Evolutionary conservation across 441 rosid genomes (phyloP), one percentile per base, ranked within the genome.

Genomic region (Populus hybrid): DNA sequence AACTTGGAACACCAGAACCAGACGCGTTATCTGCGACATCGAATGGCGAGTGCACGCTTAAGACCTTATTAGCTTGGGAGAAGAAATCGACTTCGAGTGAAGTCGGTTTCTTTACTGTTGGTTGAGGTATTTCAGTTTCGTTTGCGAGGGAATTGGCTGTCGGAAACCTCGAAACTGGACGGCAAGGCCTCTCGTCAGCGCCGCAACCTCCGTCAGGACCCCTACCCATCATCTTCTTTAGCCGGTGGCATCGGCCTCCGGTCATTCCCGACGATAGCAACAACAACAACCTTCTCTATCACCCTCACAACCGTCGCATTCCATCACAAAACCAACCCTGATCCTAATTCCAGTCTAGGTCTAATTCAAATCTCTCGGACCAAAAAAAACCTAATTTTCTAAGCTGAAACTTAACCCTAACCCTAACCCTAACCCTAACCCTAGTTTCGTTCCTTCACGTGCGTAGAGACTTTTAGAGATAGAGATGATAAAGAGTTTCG

Each of bases 131-230:
- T 70, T 80, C 87, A 68, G 68, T 11, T 35, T 36, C 76, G 35
- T 31, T 26, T 73, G 33, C 85, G 79, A 73, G 82, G 70, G 53
- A 72, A 50, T 76, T 80, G 14, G 66, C 29, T 10, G 66, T 36
- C 78, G 79, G 77, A 79, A 77, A 84, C 82, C 84, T 87, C 76
- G 88, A 79, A 83, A 83, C 68, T 12, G 86, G 86, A 75, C 86
- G 90, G 80, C 81, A 90, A 80, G 86, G 85, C 86, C 83, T 88
- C 89, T 96, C 95, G 78, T 87, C 95, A 16, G 91, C 81, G 83
- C 97, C 97, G 71, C 94, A 91, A 77, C 98, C 97, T 77, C 97
- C 90, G 71, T 88, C 95, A 84, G 90, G 92, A 82, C 93, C 92
- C 92, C 94, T 90, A 85, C 93, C 93, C 96, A 88, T 92, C 97